Evolutionary conservation across 139 green algal genomes (phyloP).

Genomic region (Desmodesmus armatus): DNA sequence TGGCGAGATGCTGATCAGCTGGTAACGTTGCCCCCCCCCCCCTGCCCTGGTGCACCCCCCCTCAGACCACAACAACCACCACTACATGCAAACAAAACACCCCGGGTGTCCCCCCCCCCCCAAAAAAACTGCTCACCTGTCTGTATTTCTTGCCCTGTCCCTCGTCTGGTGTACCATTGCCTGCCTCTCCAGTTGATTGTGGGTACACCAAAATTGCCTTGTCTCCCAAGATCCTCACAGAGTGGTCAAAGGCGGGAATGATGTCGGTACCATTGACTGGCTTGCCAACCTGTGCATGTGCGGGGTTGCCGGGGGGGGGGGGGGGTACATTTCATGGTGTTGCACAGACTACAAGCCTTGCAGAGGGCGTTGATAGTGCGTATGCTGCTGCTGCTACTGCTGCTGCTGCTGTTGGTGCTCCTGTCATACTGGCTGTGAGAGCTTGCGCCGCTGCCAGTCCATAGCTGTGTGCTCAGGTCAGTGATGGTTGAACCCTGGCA

Average conservation of each 20-base stretch:
- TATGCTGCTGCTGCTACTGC: background rate
- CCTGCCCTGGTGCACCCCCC: too few species aligned
- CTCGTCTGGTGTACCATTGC: conserved; percentile 7
- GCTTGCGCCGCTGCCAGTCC: too few species aligned
- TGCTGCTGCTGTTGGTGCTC: background rate
- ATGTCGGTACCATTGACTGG: conserved; percentile 43
- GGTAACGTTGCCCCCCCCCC: too few species aligned
- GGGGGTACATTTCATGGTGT: background rate
- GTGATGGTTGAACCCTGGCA: too few species aligned
- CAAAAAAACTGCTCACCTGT: conserved; percentile 18
- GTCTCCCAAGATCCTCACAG: conserved; percentile 2
- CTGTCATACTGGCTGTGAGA: too few species aligned
- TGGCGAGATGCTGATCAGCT: too few species aligned
- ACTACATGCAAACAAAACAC: too few species aligned
- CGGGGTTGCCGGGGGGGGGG: too few species aligned
- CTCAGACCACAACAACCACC: too few species aligned
- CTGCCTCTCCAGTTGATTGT: conserved; percentile 12
- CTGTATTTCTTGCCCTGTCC: conserved; percentile 24
- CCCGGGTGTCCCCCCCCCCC: too few species aligned
- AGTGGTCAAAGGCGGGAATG: conserved; percentile 19
- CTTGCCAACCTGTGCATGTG: conserved; percentile 5
- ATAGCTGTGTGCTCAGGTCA: too few species aligned
- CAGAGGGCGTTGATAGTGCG: background rate
- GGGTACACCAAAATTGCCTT: conserved; percentile 40
- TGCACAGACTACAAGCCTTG: background rate